phyloP scores from a whole-genome alignment of 768 basidiomycete species.

The Exsudoporus frostii region DNA sequence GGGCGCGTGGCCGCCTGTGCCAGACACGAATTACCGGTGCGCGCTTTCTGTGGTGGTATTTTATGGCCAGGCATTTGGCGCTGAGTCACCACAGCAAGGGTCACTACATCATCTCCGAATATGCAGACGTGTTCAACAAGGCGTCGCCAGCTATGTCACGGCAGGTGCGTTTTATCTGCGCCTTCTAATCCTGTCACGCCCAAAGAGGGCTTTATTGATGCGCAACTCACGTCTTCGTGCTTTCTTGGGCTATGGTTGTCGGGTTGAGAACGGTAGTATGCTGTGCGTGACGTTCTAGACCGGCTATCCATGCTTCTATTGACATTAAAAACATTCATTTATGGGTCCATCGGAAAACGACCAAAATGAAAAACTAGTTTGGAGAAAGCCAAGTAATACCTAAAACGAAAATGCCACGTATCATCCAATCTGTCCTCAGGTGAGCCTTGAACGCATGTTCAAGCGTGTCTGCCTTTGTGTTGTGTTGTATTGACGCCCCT shows the following conservation, averaged over 20 bases:
- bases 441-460: constrained; percentile 24
- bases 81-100: constrained; percentile 43
- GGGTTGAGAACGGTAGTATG: constrained; percentile 44
- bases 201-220: constrained; percentile 19
- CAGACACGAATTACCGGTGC: constrained; percentile 75
- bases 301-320: neutral
- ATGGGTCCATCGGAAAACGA: neutral
- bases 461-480: neutral
- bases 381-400: constrained; percentile 70
- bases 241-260: neutral
- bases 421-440: constrained; percentile 75
- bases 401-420: constrained; percentile 65
- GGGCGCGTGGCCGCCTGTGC: constrained; percentile 74
- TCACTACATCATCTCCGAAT: constrained; percentile 72
- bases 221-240: neutral
- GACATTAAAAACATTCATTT: constrained; percentile 4
- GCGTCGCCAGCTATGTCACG: constrained; percentile 63
- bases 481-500: neutral
- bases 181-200: constrained; percentile 4
- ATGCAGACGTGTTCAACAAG: constrained; percentile 63
- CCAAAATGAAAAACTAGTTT: constrained; percentile 46
- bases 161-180: constrained; percentile 51
- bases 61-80: neutral
- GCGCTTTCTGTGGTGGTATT: constrained; percentile 11
- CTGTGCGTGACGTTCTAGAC: constrained; percentile 42